These are phyloP conservation scores for Bruguiera sexangula DNA, from an alignment of 345 rosid genomes.

Conservation along the genomic window DNA sequence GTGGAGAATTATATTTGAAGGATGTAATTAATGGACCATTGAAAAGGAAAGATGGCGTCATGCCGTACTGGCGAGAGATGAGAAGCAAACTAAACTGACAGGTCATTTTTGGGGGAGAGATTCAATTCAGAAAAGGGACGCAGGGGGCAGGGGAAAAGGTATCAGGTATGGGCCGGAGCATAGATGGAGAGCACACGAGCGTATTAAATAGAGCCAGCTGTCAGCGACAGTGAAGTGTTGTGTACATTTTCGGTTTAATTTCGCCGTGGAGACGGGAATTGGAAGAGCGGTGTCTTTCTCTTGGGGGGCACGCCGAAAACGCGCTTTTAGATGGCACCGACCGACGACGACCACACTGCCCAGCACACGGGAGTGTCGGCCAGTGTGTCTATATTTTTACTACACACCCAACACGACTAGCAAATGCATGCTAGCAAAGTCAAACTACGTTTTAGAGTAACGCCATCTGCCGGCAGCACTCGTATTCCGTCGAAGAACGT, in stretches of 20 bases:
- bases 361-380: neutral
- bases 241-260: too few species aligned
- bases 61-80: neutral
- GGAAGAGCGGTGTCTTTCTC: neutral
- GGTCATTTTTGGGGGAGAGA: neutral
- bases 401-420: too few species aligned
- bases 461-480: too few species aligned
- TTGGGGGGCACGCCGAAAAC: neutral
- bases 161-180: conserved; percentile 20
- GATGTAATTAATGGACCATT: too few species aligned
- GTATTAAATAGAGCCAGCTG: conserved; percentile 37
- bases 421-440: too few species aligned
- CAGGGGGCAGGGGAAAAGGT: neutral
- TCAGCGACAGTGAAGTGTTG: neutral
- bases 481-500: too few species aligned
- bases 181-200: conserved; percentile 39
- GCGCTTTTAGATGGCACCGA: neutral
- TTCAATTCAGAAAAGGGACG: too few species aligned
- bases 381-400: too few species aligned
- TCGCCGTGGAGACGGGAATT: neutral
- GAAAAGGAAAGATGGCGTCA: too few species aligned
- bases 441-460: too few species aligned
- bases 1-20: too few species aligned
- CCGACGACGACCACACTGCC: neutral
- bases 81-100: too few species aligned